Evolutionary conservation across 345 rosid genomes (phyloP), one percentile per base, ranked within the genome.

Genomic region (Cardiospermum halicacabum): DNA sequence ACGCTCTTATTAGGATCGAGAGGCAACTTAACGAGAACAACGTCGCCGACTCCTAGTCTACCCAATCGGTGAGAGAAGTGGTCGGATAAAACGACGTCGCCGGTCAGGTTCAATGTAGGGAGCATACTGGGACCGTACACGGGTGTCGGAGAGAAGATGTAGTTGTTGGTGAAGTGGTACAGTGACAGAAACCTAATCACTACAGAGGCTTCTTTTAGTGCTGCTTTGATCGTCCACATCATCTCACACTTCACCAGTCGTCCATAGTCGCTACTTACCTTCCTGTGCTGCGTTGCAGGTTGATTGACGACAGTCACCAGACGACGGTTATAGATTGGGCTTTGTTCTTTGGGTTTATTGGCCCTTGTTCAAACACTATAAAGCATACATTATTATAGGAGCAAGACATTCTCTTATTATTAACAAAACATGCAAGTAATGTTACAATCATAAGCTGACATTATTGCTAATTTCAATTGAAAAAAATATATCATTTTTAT

Each of bases 91-190:
- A 89, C 59, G 18, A 89, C 86, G 71, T 89, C 96, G 2, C 96
- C 96, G 1, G 82, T 69, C 6, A 81, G 72, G 67, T 86, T 86
- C 70, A 89, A 78, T 31, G 96, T 86, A 24, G 96, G 96, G 48
- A 89, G 83, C 96, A 89, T 89, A 69, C 96, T 89, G 3, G 88
- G 84, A 4, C 92, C 96, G 43, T 74, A 80, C 58, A 88, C 96
- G 67, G 75, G 83, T 21, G 81, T 83, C 5, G 90, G 61, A 56
- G 93, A 86, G 62, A 73, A 66, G 58, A 87, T 16, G 74, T 80
- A 86, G 73, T 78, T 65, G 72, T 80, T 71, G n/a, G 87, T 78
- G 73, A 86, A 81, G 69, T 89, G 87, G 54, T 84, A 75, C 61
- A 81, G 76, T 56, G 88, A 74, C 54, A 82, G 74, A 65, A 72